These are phyloP conservation scores for Stramenopiles sp. DNA, from an alignment of 352 stramenopile genomes.

Conservation along the genomic window DNA sequence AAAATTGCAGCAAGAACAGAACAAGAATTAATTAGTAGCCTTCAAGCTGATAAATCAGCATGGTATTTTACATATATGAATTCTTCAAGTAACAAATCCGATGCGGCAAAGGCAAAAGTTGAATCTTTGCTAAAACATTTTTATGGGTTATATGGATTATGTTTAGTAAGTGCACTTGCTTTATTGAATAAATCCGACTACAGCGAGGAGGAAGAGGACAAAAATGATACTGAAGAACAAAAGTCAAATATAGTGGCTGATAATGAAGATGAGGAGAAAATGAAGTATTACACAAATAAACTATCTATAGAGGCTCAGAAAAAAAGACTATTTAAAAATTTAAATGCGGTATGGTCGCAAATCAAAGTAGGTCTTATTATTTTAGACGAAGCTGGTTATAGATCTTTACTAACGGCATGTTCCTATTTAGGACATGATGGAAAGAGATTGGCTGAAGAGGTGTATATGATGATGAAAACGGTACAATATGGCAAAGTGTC, in stretches of 20 bases:
- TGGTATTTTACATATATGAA: background rate
- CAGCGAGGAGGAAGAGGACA: too few relatives aligned
- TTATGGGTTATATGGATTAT: background rate
- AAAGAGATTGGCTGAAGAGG: background rate
- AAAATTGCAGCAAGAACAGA: background rate
- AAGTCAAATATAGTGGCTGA: too few relatives aligned
- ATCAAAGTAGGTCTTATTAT: background rate
- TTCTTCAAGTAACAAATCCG: background rate
- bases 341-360: background rate
- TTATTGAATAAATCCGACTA: background rate
- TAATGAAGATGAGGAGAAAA: too few relatives aligned
- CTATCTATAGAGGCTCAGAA: background rate
- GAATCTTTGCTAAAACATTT: slow-evolving; percentile 4
- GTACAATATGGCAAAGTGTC: background rate
- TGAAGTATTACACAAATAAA: background rate
- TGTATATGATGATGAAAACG: background rate
- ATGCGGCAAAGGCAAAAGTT: background rate
- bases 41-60: background rate
- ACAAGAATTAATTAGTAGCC: background rate
- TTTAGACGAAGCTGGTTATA: slow-evolving; percentile 3
- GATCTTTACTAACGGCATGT: background rate
- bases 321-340: background rate
- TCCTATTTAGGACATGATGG: background rate
- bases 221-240: too few relatives aligned
- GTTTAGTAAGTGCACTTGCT: background rate